Conservation (phyloP, 2,329 filamentous ascomycete genomes). For the Penicillium sp. region DNA sequence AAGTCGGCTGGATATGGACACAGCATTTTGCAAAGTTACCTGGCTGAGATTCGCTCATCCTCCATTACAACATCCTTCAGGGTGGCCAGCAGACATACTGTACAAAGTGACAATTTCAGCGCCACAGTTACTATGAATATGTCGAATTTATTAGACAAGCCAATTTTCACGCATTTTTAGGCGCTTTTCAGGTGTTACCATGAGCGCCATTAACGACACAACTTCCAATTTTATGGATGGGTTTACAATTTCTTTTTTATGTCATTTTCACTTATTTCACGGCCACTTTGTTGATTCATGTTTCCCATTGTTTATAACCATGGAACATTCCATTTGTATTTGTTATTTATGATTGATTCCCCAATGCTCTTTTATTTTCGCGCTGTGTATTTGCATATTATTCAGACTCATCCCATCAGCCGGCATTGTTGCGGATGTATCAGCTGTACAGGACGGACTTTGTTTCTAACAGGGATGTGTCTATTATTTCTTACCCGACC, state of each 20-base stretch:
- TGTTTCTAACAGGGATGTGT: background rate
- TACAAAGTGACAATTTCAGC: background rate
- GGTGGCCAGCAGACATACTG: background rate
- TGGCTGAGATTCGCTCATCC: constrained; percentile 18
- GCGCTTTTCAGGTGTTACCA: constrained; percentile 7
- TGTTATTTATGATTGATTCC: constrained; percentile 12
- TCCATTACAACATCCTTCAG: background rate
- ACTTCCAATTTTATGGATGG: background rate
- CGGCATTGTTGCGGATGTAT: constrained; percentile 1
- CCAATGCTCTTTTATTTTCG: background rate
- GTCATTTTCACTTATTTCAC: constrained; percentile 5
- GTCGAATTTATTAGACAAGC: background rate
- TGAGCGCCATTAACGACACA: constrained; percentile 10
- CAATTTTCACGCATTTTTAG: constrained; percentile 12
- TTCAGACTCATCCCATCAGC: background rate
- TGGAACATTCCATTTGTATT: constrained; percentile 5
- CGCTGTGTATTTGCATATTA: background rate
- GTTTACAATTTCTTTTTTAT: background rate
- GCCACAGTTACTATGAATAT: background rate
- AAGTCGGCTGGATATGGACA: constrained; percentile 97
- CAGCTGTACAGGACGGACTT: constrained; percentile 1
- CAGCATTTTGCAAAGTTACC: constrained; percentile 78
- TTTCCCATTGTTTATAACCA: background rate
- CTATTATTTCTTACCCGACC: background rate
- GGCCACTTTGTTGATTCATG: background rate